Base-by-base conservation (phyloP, 768 basidiomycete genomes). In the Leccinum obscurum region DNA sequence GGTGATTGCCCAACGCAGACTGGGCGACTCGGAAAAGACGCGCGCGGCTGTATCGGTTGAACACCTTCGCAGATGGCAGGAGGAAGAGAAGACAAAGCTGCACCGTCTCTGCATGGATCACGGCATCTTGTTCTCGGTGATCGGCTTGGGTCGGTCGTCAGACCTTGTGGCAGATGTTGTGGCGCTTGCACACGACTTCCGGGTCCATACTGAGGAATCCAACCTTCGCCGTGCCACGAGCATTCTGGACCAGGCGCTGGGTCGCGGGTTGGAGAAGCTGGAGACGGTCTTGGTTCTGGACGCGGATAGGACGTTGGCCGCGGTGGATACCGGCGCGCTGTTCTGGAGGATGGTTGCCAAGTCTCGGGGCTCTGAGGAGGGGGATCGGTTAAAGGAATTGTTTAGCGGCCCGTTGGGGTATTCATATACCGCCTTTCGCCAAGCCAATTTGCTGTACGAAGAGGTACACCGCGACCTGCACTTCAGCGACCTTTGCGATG, bases 31-130 rank as follows among this genome's bases (percentile, higher is more conserved):
- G 22, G 53, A 60, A 55, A 62, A 9, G 58, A 60, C 35, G 22
- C 61, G 58, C 53, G 22, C 49, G 9, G 52, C 53, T 60, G 53
- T 62, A 50, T 62, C 61, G 17, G 48, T 60, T 26, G 48, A 60
- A 60, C 61, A 62, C 53, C 58, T 62, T 62, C 53, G 49, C 53
- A 62, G 58, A 60, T 62, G 61, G 61, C 61, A 62, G 53, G 61
- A 62, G 58, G 61, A 62, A 24, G 61, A 62, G 37, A 62, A 60
- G 61, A 55, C 58, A 54, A 49, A 62, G 58, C n/a, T 62, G 61
- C 58, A 9, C 61, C 61, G 53, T 60, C 61, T 62, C 49, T 62
- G 61, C 58, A 62, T 62, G 53, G 53, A 62, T 62, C 61, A 62
- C 52, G 53, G 61, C 49, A 62, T 62, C 32, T 60, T 62, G 37